Evolutionary conservation across 352 stramenopile species (phyloP).

Genomic region (Salisapilia sapeloensis): DNA sequence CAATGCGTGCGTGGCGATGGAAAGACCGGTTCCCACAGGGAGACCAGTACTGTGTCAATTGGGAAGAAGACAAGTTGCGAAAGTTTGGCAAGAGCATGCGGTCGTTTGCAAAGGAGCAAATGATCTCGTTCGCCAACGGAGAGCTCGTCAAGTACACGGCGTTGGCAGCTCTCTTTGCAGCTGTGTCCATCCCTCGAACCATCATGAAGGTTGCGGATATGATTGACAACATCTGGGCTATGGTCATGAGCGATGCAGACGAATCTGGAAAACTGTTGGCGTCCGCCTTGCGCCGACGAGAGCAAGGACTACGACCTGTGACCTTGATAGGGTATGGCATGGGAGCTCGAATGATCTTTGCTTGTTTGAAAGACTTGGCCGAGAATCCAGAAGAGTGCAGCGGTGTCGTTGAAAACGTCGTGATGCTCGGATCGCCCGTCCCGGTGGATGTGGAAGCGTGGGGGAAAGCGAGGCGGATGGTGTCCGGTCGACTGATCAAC

Average conservation of each 20-base stretch:
- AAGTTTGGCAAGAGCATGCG: constrained; percentile 72
- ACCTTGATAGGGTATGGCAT: constrained; percentile 83
- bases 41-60: constrained; percentile 68
- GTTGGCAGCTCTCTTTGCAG: constrained; percentile 51
- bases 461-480: constrained; percentile 40
- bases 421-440: constrained; percentile 73
- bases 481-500: constrained; percentile 81
- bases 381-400: constrained; percentile 24
- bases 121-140: constrained; percentile 39
- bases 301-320: constrained; percentile 69
- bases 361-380: constrained; percentile 76
- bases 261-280: constrained; percentile 62
- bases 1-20: constrained; percentile 59
- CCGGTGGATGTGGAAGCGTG: constrained; percentile 40
- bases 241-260: constrained; percentile 64
- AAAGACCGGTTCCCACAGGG: constrained; percentile 67
- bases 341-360: constrained; percentile 79
- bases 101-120: constrained; percentile 49
- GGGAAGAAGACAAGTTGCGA: constrained; percentile 53
- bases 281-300: constrained; percentile 29
- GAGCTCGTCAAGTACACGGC: constrained; percentile 68
- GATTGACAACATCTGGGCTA: constrained; percentile 76
- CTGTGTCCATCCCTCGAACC: constrained; percentile 50
- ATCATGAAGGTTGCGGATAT: constrained; percentile 52
- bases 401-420: constrained; percentile 78